A percentile compares a stretch with the other conserved stretches of the same genome.
Conservation (phyloP, 2,329 filamentous ascomycete genomes). For the Leptodontidium sp. region DNA sequence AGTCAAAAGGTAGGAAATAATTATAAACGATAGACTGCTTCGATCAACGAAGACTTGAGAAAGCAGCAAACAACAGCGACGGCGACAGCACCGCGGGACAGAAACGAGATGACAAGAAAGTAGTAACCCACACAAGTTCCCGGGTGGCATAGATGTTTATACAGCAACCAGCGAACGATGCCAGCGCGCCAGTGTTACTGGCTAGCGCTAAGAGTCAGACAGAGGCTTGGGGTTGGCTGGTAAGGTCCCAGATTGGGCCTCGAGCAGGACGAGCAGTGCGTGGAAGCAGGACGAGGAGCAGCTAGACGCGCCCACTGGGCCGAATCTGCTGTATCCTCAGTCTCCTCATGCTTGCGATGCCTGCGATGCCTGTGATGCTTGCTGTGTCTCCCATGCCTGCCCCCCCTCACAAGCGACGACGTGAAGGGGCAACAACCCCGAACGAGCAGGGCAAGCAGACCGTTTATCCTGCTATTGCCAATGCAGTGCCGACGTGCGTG, state of each 20-base stretch:
- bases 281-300: conserved; percentile 18
- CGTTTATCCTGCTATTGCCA: conserved; percentile 36
- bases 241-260: conserved; percentile 28
- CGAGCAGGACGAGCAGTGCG: too few relatives aligned
- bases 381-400: neutral
- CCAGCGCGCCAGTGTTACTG: conserved; percentile 33
- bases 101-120: conserved; percentile 36
- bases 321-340: conserved; percentile 3
- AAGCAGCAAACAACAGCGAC: conserved; percentile 31
- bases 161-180: conserved; percentile 28
- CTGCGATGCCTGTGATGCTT: neutral
- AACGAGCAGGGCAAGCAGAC: conserved; percentile 27
- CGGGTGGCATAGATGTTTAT: conserved; percentile 42
- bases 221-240: conserved; percentile 29
- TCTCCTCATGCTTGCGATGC: neutral
- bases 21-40: conserved; percentile 49
- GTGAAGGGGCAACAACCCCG: conserved; percentile 16
- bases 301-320: conserved; percentile 31
- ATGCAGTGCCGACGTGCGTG: conserved; percentile 18
- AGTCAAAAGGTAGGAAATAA: conserved; percentile 23
- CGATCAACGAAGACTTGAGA: conserved; percentile 49
- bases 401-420: conserved; percentile 12
- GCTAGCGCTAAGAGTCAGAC: conserved; percentile 38
- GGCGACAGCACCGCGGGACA: conserved; percentile 17
- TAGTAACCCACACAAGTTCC: conserved; percentile 27